These are phyloP conservation scores for Penicillium waksmanii DNA, from an alignment of 495 filamentous ascomycete species.

Conservation along the genomic window DNA sequence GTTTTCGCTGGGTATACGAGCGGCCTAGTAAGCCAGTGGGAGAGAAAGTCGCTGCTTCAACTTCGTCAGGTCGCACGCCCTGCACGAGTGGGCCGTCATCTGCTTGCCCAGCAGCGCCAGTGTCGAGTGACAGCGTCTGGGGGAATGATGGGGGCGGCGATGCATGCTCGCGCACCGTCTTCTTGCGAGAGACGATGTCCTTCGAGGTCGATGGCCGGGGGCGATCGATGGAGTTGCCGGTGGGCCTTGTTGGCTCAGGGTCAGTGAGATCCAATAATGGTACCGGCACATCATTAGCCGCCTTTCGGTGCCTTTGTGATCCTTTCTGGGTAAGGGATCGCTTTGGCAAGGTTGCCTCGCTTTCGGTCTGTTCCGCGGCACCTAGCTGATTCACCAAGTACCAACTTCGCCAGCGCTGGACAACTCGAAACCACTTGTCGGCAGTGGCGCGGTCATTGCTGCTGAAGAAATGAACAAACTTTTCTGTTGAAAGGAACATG, in stretches of 20 bases:
- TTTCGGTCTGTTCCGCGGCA: slow-evolving; percentile 46
- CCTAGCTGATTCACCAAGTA: slow-evolving; percentile 73
- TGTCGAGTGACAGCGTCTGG: slow-evolving; percentile 38
- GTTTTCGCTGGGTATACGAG: slow-evolving; percentile 64
- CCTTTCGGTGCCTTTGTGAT: slow-evolving; percentile 36
- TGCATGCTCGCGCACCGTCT: slow-evolving; percentile 41
- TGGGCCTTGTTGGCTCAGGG: slow-evolving; percentile 35
- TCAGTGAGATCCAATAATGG: slow-evolving; percentile 10
- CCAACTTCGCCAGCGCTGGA: slow-evolving; percentile 88
- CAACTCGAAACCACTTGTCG: slow-evolving; percentile 64
- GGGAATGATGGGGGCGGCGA: slow-evolving; percentile 52
- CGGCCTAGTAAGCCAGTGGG: slow-evolving; percentile 62
- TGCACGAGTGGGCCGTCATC: slow-evolving; percentile 20
- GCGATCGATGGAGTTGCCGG: slow-evolving; percentile 38
- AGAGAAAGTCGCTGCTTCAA: slow-evolving; percentile 55
- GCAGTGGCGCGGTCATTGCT: slow-evolving; percentile 71
- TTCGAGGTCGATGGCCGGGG: slow-evolving; percentile 25
- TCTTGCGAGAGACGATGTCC: slow-evolving; percentile 38
- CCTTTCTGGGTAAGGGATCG: slow-evolving; percentile 28
- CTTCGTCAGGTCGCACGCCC: slow-evolving; percentile 21
- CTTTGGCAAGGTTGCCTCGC: slow-evolving; percentile 15
- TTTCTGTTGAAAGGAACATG: slow-evolving; percentile 79
- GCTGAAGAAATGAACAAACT: slow-evolving; percentile 90
- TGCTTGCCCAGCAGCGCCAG: slow-evolving; percentile 20
- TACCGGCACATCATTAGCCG: slow-evolving; percentile 4